Evolutionary conservation across 768 basidiomycete species (phyloP), one percentile per base, ranked within the genome.

Genomic region (Candolleomyces efflorescens): DNA sequence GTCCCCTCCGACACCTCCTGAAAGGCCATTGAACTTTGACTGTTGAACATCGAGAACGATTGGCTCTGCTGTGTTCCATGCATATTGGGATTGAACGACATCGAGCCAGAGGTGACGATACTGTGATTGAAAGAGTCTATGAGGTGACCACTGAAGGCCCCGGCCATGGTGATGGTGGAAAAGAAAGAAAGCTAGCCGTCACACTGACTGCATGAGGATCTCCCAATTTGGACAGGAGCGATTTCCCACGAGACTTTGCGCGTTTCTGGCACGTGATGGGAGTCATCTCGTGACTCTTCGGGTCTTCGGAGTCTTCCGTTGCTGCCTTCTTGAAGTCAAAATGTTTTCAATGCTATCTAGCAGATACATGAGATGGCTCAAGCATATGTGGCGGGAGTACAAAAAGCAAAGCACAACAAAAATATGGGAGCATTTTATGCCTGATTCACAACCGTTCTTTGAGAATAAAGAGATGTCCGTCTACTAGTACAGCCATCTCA

Each of bases 31-130:
- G 62, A 60, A 3, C 55, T 54, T 36, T 65, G 61, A 11, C 59
- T 62, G 62, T 53, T 27, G 55, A 67, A 65, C 50, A 69, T 61
- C 51, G 73, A 61, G 55, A 77, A 72, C 5, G 76, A 67, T 22
- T 64, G 18, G 22, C 63, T 63, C 32, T 71, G 67, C 32, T 72
- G 70, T 1, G 73, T 71, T 15, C 86, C 85, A 60, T 89, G 87
- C 76, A 83, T 81, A 38, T 70, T 72, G 7, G 84, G 68, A 56
- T 82, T 78, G 68, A 87, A 90, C 5, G 85, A 82, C 75, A 86
- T 80, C 20, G 81, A 67, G 5, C 85, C 87, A 66, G 76, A 15
- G 18, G 75, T 77, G 24, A 79, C 62, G 18, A 86, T 70, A 12
- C 71, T 59, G 24, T 71, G 41, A 63, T 63, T 66, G 64, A 75